Percentiles rank a stretch among this genome's conserved stretches.
Evolutionary conservation across 2,329 filamentous ascomycete species (phyloP).

Genomic region (Dactylellina leptospora): DNA sequence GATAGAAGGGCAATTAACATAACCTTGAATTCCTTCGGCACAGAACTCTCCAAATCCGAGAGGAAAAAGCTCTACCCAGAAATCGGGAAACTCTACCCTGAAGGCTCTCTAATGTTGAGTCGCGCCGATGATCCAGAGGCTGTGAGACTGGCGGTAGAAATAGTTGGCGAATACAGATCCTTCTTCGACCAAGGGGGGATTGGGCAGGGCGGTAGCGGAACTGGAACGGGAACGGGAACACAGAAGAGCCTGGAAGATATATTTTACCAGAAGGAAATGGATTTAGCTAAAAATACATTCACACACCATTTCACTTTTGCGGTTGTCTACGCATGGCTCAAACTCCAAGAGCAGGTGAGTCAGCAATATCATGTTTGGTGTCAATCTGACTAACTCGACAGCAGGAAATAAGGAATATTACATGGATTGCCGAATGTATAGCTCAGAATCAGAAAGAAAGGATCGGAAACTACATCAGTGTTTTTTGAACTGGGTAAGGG

Average conservation of each 20-base stretch:
- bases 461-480: slow-evolving; percentile 98
- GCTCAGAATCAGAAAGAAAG: slow-evolving; percentile 99
- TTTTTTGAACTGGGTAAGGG: slow-evolving; percentile 69
- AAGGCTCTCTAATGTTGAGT: slow-evolving; percentile 93
- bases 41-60: slow-evolving; percentile 90
- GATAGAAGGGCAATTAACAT: slow-evolving; percentile 98
- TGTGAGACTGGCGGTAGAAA: slow-evolving; percentile 90
- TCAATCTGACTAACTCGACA: not conserved
- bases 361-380: slow-evolving; percentile 55
- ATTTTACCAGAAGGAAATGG: slow-evolving; percentile 99
- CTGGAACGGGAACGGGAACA: slow-evolving; percentile 75
- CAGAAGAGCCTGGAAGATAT: slow-evolving; percentile 93
- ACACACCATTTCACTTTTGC: slow-evolving; percentile 94
- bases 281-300: slow-evolving; percentile 93
- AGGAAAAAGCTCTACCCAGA: slow-evolving; percentile 94
- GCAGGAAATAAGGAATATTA: slow-evolving; percentile 98
- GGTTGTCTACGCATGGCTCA: slow-evolving; percentile 97
- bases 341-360: slow-evolving; percentile 91
- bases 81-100: slow-evolving; percentile 90
- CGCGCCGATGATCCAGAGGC: slow-evolving; percentile 94
- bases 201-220: slow-evolving; percentile 75
- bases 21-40: slow-evolving; percentile 97
- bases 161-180: slow-evolving; percentile 88
- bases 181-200: slow-evolving; percentile 93
- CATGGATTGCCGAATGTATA: slow-evolving; percentile 99